Conservation (phyloP, 371 early-diverging fungal species). For the Smittium mucronatum region DNA sequence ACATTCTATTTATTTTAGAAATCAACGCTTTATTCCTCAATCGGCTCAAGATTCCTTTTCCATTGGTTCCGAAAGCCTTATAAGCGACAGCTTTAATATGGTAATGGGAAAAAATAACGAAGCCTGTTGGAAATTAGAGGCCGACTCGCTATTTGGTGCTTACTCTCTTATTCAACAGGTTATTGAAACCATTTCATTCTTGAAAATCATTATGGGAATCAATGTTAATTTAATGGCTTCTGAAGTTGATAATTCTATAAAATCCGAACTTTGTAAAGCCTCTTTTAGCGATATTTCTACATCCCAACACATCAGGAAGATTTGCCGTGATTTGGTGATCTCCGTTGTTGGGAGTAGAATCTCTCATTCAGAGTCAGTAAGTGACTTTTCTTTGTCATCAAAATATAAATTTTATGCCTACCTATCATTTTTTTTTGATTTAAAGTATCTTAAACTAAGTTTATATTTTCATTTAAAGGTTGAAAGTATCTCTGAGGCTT, state of each 20-base stretch:
- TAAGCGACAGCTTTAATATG: not conserved
- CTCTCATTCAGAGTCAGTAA: not conserved
- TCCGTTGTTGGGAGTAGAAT: not conserved
- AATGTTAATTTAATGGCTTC: conserved; percentile 33
- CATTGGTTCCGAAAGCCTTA: conserved; percentile 1
- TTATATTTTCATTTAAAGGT: conserved; percentile 16
- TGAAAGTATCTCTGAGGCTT: conserved; percentile 31
- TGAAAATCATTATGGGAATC: conserved; percentile 53
- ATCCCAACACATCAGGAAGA: not conserved
- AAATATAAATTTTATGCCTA: not conserved
- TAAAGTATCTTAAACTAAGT: not conserved
- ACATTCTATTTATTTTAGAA: no score
- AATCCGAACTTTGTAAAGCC: not conserved
- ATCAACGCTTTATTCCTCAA: conserved; percentile 29
- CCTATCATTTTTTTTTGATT: not conserved
- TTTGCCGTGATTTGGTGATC: conserved; percentile 41
- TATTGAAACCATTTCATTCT: conserved; percentile 61
- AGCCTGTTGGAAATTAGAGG: conserved; percentile 39
- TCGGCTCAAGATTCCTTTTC: conserved; percentile 12
- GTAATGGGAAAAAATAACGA: not conserved
- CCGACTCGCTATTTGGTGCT: conserved; percentile 51
- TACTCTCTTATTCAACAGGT: conserved; percentile 47
- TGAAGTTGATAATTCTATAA: not conserved
- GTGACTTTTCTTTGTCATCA: no score
- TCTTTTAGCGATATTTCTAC: not conserved